Percentiles rank a stretch among this genome's conserved stretches.
Evolutionary conservation across 495 filamentous ascomycete species (phyloP).

Genomic region (Oleoguttula mirabilis): DNA sequence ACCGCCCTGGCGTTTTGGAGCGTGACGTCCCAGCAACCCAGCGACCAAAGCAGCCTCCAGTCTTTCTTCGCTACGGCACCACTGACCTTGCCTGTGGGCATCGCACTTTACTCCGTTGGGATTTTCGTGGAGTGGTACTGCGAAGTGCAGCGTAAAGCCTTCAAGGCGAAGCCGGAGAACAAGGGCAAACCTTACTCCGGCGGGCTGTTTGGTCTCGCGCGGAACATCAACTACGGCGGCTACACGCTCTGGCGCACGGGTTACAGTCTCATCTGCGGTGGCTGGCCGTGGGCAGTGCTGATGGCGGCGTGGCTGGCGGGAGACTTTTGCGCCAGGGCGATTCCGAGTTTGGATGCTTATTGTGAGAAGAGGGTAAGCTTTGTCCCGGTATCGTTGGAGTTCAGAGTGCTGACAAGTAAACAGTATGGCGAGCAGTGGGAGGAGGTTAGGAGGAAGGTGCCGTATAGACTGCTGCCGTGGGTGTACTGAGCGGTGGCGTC

Average conservation of each 20-base stretch:
- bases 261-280: constrained; percentile 3
- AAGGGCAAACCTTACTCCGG: constrained; percentile 14
- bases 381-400: too few relatives aligned
- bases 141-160: constrained; percentile 13
- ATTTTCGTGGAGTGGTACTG: constrained; percentile 6
- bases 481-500: too few relatives aligned
- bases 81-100: not conserved
- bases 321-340: not conserved
- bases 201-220: constrained; percentile 8
- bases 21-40: constrained; percentile 6
- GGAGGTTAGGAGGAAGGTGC: constrained; percentile 1
- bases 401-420: not conserved
- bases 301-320: not conserved
- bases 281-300: not conserved
- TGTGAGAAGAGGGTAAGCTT: not conserved
- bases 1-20: constrained; percentile 10
- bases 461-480: not conserved
- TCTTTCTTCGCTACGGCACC: not conserved
- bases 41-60: not conserved
- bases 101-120: constrained; percentile 3
- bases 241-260: constrained; percentile 16
- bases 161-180: constrained; percentile 15
- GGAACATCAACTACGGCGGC: constrained; percentile 17
- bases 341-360: not conserved
- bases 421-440: not conserved